Evolutionary conservation across 768 basidiomycete genomes (phyloP).

Genomic region (Termitomyces sp.): DNA sequence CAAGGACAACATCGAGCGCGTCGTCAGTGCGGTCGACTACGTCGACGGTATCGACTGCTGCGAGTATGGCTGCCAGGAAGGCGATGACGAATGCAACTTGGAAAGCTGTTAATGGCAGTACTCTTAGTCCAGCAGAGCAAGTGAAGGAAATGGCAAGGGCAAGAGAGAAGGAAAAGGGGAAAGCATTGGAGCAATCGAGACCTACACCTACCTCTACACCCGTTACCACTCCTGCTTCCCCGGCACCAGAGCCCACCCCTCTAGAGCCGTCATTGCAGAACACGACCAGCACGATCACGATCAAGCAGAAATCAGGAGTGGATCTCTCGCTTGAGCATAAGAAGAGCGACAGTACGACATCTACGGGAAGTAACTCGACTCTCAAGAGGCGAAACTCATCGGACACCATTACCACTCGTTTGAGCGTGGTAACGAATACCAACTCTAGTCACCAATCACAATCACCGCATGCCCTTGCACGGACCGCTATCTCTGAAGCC

Average conservation of each 20-base stretch:
- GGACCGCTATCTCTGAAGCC: conserved; percentile 14
- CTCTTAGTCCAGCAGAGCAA: conserved; percentile 5
- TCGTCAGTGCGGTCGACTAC: conserved; percentile 21
- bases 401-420: conserved; percentile 41
- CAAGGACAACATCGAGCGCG: conserved; percentile 18
- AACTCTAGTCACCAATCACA: background rate
- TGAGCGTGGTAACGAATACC: conserved; percentile 11
- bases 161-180: conserved; percentile 9
- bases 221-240: background rate
- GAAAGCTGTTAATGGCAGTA: conserved; percentile 18
- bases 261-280: conserved; percentile 14
- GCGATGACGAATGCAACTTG: conserved; percentile 15
- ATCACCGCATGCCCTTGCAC: background rate
- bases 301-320: conserved; percentile 21
- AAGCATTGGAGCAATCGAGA: conserved; percentile 5
- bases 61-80: conserved; percentile 25
- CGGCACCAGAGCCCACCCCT: background rate
- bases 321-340: conserved; percentile 34
- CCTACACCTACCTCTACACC: background rate
- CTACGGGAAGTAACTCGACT: conserved; percentile 40
- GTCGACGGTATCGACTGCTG: conserved; percentile 27
- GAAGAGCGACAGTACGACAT: conserved; percentile 43
- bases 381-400: conserved; percentile 38
- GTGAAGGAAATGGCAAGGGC: conserved; percentile 13
- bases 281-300: conserved; percentile 22